phyloP scores from a whole-genome alignment of 1,139 yeast species.

The Protomyces macrosporus region DNA sequence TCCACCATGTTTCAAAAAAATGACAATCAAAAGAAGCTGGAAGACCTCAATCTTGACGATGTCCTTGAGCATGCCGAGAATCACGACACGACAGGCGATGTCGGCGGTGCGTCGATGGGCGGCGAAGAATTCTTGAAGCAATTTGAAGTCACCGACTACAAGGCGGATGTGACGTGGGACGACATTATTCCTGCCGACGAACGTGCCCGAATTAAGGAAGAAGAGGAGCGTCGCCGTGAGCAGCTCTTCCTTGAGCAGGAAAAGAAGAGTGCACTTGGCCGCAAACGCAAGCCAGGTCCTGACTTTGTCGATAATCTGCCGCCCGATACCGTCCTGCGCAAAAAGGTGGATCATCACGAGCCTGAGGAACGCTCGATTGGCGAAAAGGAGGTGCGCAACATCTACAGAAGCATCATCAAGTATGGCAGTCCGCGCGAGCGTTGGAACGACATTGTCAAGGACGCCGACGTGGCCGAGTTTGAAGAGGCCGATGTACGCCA shows the following conservation, averaged over 20 bases:
- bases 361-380: constrained; percentile 46
- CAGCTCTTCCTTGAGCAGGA: constrained; percentile 85
- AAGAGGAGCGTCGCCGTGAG: constrained; percentile 78
- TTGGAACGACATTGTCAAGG: constrained; percentile 85
- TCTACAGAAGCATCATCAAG: constrained; percentile 75
- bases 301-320: constrained; percentile 30
- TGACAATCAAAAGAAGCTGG: constrained; percentile 90
- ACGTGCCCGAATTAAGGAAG: constrained; percentile 78
- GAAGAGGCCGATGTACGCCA: constrained; percentile 76
- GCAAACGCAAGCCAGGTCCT: constrained; percentile 33
- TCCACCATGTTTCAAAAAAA: constrained; percentile 93
- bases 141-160: constrained; percentile 96
- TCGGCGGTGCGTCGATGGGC: constrained; percentile 94
- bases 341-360: constrained; percentile 39
- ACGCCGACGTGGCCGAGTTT: constrained; percentile 81
- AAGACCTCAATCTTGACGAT: constrained; percentile 91
- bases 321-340: constrained; percentile 40
- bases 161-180: constrained; percentile 98
- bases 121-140: constrained; percentile 97
- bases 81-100: constrained; percentile 90
- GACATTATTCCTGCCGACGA: constrained; percentile 97
- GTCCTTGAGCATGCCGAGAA: constrained; percentile 96
- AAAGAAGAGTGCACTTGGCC: constrained; percentile 58
- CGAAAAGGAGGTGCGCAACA: constrained; percentile 81
- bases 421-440: constrained; percentile 75